Evolutionary conservation across 2,329 filamentous ascomycete genomes (phyloP).

Genomic region (Tricladium varicosporioides): DNA sequence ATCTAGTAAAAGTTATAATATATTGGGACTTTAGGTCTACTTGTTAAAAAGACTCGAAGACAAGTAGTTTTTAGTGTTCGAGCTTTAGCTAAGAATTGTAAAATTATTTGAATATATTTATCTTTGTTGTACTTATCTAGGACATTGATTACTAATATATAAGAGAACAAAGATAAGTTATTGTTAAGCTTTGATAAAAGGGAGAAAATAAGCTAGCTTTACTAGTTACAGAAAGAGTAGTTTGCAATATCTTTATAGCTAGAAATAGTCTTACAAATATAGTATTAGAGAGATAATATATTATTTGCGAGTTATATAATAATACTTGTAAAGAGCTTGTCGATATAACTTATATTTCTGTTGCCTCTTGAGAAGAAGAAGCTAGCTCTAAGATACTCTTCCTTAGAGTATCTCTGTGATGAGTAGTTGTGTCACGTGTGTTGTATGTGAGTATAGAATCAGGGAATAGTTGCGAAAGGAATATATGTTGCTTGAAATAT

Average conservation of each 20-base stretch:
- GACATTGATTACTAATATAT: conserved; percentile 31
- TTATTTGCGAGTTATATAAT: conserved; percentile 4
- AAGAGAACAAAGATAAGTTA: background rate
- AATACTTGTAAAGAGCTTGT: too few species aligned
- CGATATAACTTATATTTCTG: too few species aligned
- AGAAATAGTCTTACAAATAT: conserved; percentile 9
- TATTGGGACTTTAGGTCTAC: conserved; percentile 29
- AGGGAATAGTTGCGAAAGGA: too few species aligned
- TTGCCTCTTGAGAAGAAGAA: too few species aligned
- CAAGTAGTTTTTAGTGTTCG: conserved; percentile 9
- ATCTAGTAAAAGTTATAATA: conserved; percentile 18
- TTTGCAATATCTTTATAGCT: conserved; percentile 9
- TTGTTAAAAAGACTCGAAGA: conserved; percentile 30
- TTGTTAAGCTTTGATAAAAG: conserved; percentile 33
- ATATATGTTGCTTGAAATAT: too few species aligned
- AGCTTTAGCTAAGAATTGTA: conserved; percentile 11
- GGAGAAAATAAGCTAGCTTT: conserved; percentile 42
- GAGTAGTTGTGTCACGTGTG: too few species aligned
- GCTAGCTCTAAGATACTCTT: background rate
- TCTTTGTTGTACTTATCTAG: conserved; percentile 32
- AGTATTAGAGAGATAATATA: background rate
- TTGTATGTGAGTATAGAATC: too few species aligned
- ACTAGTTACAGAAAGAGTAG: conserved; percentile 39
- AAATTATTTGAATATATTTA: conserved; percentile 11
- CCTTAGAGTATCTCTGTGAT: too few species aligned